Conservation (phyloP, 2,329 filamentous ascomycete genomes). For the Exophiala alcalophila region DNA sequence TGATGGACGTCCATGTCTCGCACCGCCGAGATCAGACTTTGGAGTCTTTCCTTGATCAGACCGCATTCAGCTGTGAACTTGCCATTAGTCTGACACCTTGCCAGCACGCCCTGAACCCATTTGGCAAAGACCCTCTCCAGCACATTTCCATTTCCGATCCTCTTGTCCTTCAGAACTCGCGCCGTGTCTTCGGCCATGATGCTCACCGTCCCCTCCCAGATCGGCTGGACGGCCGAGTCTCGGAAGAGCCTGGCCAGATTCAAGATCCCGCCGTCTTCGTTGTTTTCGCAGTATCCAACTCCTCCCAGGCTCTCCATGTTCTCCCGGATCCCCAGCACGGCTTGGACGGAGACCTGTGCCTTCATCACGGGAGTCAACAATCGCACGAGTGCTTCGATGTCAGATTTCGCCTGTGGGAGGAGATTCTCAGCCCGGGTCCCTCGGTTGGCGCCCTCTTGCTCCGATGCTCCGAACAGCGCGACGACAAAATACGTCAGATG, state of each 20-base stretch:
- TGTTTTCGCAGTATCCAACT: conserved; percentile 36
- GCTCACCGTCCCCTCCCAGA: conserved; percentile 71
- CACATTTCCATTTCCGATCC: conserved; percentile 2
- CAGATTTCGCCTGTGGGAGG: conserved; percentile 26
- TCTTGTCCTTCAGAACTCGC: conserved; percentile 20
- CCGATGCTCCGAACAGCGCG: conserved; percentile 36
- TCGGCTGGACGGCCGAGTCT: conserved; percentile 61
- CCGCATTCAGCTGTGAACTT: conserved; percentile 5
- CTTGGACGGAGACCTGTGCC: conserved; percentile 28
- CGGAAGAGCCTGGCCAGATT: conserved; percentile 66
- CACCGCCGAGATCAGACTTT: conserved; percentile 9
- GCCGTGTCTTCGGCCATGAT: conserved; percentile 42
- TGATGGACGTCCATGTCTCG: conserved; percentile 1
- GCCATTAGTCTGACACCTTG: background rate
- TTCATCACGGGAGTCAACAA: conserved; percentile 38
- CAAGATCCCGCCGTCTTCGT: conserved; percentile 53
- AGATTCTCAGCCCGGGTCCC: conserved; percentile 23
- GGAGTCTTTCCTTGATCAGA: conserved; percentile 17
- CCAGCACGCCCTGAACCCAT: conserved; percentile 15
- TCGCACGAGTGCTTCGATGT: conserved; percentile 33
- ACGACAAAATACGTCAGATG: conserved; percentile 31
- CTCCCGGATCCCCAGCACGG: conserved; percentile 22
- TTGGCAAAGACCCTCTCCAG: conserved; percentile 15
- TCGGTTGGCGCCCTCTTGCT: conserved; percentile 31
- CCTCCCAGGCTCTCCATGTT: conserved; percentile 37